Conservation (phyloP, 192 early-diverging fungal genomes). For the Gonapodya sp. region DNA sequence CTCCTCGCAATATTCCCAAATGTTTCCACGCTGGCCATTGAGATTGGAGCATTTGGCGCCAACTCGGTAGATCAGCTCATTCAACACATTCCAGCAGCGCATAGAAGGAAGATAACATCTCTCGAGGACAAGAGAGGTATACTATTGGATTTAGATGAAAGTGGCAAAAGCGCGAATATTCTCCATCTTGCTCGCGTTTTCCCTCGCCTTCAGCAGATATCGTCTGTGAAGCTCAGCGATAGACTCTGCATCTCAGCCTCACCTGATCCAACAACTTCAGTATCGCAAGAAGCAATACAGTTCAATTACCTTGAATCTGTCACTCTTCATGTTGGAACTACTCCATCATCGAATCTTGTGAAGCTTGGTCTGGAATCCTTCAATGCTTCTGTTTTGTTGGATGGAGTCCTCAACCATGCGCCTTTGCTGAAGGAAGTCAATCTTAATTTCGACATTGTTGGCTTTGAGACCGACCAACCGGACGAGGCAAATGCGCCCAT, state of each 20-base stretch:
- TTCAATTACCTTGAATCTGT: background rate
- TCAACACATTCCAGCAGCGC: background rate
- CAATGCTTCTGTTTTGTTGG: background rate
- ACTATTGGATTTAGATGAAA: slow-evolving; percentile 2
- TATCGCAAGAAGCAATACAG: background rate
- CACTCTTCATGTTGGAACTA: background rate
- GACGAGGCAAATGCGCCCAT: background rate
- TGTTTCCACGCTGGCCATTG: background rate
- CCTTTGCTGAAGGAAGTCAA: background rate
- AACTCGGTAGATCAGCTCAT: background rate
- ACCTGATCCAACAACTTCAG: background rate
- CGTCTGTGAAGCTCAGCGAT: background rate
- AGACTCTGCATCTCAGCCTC: background rate
- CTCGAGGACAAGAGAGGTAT: background rate
- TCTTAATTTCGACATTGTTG: background rate
- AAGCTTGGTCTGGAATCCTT: background rate
- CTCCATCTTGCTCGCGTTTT: background rate
- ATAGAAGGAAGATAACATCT: background rate
- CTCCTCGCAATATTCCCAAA: background rate
- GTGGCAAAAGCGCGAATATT: background rate
- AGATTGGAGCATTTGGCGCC: background rate
- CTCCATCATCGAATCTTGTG: background rate
- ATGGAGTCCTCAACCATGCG: background rate
- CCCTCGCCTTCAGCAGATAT: slow-evolving; percentile 3
- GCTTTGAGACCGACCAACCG: background rate